Evolutionary conservation across 768 basidiomycete species (phyloP), one percentile per base, ranked within the genome.

Genomic region (Serendipita sp.): DNA sequence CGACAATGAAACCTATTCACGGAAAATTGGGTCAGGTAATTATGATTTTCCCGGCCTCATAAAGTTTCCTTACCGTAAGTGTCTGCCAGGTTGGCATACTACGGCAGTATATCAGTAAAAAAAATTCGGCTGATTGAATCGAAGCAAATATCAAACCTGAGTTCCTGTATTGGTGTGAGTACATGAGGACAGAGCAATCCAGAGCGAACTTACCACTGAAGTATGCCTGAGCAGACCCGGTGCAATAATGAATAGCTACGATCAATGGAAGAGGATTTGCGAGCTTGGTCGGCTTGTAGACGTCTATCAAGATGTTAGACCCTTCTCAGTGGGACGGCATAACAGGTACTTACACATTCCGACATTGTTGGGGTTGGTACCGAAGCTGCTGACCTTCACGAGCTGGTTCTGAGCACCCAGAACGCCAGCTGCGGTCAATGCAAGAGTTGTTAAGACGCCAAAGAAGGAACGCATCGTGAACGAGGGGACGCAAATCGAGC

Each of bases 291-390:
- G 80, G 80, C 63, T 71, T 67, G 66, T 67, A 67, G 48, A 60
- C 63, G 3, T 30, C 41, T 41, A 41, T 41, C 41, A 5, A 41
- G 41, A 13, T 41, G 41, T 41, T 41, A 7, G 13, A 13, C 13
- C 7, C 13, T 13, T 41, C 8, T 8, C 13, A 24, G 3, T 2
- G 34, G 3, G 72, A 79, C 79, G 13, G 77, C 41, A 71, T 70
- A 71, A 41, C 41, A 41, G 13, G 41, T 13, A 41, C 41, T 41
- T 41, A 41, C 41, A 82, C 74, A 82, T 78, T 45, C 74, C 72
- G 46, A 82, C 80, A 70, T 77, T 76, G 58, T 78, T 82, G 24
- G 82, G 81, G 72, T 83, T 83, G 32, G 78, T 45, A 10, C 81
- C 81, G 68, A 80, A 79, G 73, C 77, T 66, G 0, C 63, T 66